Percentiles rank a stretch among this genome's conserved stretches.
phyloP scores from a whole-genome alignment of 2,329 filamentous ascomycete species.

The Truncatella angustata region DNA sequence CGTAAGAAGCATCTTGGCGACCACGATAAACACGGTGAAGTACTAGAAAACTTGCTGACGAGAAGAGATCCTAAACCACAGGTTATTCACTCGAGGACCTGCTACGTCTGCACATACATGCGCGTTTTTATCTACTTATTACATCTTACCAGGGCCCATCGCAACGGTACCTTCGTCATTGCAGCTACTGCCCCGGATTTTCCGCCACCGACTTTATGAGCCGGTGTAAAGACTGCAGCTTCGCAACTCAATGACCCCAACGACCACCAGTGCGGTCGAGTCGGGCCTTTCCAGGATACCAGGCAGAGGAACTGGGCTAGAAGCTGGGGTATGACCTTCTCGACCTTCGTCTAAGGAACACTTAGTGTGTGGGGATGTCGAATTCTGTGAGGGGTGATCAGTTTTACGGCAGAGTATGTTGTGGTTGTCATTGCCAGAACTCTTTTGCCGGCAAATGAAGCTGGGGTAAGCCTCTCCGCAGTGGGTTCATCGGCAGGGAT shows the following conservation, averaged over 20 bases:
- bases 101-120: not conserved
- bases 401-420: no score
- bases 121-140: not conserved
- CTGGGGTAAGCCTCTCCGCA: not conserved
- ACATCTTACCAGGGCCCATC: not conserved
- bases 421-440: not conserved
- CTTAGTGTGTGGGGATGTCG: no score
- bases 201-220: not conserved
- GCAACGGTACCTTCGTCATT: not conserved
- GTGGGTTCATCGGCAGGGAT: not conserved
- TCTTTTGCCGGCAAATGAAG: not conserved
- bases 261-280: not conserved
- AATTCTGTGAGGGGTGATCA: not conserved
- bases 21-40: not conserved
- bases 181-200: not conserved
- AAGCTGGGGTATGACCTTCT: not conserved
- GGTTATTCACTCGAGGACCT: not conserved
- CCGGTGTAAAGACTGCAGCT: not conserved
- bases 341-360: no score
- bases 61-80: not conserved
- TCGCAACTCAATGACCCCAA: not conserved
- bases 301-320: not conserved
- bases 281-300: conserved; percentile 3
- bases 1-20: conserved; percentile 9
- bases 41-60: not conserved